phyloP scores from a whole-genome alignment of 805 yeast genomes.

The Brettanomyces anomalus region DNA sequence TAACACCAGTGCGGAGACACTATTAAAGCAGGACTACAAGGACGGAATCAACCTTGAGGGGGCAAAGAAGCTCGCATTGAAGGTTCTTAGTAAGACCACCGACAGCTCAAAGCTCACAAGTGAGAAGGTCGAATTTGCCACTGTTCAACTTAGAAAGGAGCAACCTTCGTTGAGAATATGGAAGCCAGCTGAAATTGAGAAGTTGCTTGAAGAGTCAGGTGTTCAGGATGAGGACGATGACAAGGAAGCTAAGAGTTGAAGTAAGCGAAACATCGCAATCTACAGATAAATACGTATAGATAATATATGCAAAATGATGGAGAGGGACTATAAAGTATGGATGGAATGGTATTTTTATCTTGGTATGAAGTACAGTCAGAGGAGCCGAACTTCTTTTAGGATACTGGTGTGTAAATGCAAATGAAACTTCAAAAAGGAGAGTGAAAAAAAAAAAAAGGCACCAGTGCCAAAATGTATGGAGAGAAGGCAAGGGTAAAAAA shows the following conservation, averaged over 20 bases:
- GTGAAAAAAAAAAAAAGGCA: no score
- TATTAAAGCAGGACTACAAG: conserved; percentile 90
- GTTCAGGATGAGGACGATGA: conserved; percentile 37
- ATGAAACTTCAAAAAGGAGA: no score
- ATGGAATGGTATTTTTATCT: no score
- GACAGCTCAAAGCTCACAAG: conserved; percentile 78
- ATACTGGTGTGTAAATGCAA: no score
- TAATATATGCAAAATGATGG: no score
- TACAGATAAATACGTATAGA: no score
- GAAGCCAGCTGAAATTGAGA: conserved; percentile 71
- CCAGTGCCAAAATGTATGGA: no score
- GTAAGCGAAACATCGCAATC: no score
- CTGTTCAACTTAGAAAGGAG: conserved; percentile 46
- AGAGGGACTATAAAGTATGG: no score
- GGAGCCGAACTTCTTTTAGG: no score
- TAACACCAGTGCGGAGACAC: conserved; percentile 91
- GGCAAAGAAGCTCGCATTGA: conserved; percentile 81
- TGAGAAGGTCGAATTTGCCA: conserved; percentile 90
- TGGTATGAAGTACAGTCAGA: no score
- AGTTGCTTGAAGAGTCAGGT: conserved; percentile 62
- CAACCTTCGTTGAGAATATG: conserved; percentile 63
- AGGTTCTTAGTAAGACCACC: conserved; percentile 89
- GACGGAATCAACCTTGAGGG: conserved; percentile 65
- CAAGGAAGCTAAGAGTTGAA: conserved; percentile 28
- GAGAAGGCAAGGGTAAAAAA: no score